Conservation (phyloP, 495 filamentous ascomycete genomes). For the Penicillium parvum region DNA sequence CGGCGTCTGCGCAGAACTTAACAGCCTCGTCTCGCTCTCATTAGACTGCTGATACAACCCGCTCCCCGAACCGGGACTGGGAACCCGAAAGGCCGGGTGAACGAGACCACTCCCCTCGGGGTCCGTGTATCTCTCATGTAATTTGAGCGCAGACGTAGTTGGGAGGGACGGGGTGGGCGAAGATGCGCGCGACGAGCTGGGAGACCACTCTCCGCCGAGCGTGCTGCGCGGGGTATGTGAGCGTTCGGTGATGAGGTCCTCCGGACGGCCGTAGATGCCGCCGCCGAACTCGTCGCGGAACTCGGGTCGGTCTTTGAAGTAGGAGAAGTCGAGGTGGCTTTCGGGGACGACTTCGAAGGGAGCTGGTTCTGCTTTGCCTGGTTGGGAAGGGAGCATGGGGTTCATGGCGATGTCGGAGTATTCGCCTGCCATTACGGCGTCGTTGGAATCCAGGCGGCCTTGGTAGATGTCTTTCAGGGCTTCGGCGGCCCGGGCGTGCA, state of each 20-base stretch:
- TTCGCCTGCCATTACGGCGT: constrained; percentile 56
- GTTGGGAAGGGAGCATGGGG: constrained; percentile 68
- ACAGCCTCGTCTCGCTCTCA: constrained; percentile 43
- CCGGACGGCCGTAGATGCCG: constrained; percentile 64
- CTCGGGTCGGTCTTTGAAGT: constrained; percentile 83
- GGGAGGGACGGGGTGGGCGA: constrained; percentile 41
- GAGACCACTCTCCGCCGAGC: constrained; percentile 39
- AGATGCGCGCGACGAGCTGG: constrained; percentile 42
- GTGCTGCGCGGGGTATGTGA: constrained; percentile 61
- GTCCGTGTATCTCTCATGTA: constrained; percentile 27
- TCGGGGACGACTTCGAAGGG: constrained; percentile 90
- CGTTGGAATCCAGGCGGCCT: constrained; percentile 68
- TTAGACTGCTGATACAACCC: constrained; percentile 37
- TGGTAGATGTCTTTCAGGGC: constrained; percentile 75
- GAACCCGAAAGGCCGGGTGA: constrained; percentile 38
- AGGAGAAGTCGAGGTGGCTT: constrained; percentile 84
- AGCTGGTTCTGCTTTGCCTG: constrained; percentile 57
- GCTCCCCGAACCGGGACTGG: too few species aligned
- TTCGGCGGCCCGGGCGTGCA: constrained; percentile 82
- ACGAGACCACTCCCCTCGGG: constrained; percentile 18
- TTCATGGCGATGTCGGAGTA: constrained; percentile 76
- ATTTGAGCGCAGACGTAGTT: constrained; percentile 24
- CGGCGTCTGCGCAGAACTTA: constrained; percentile 40
- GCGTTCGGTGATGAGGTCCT: constrained; percentile 60
- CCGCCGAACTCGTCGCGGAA: constrained; percentile 86